These are phyloP conservation scores for Amylostereum chailletii DNA, from an alignment of 1,284 basidiomycete species.

Conservation along the genomic window DNA sequence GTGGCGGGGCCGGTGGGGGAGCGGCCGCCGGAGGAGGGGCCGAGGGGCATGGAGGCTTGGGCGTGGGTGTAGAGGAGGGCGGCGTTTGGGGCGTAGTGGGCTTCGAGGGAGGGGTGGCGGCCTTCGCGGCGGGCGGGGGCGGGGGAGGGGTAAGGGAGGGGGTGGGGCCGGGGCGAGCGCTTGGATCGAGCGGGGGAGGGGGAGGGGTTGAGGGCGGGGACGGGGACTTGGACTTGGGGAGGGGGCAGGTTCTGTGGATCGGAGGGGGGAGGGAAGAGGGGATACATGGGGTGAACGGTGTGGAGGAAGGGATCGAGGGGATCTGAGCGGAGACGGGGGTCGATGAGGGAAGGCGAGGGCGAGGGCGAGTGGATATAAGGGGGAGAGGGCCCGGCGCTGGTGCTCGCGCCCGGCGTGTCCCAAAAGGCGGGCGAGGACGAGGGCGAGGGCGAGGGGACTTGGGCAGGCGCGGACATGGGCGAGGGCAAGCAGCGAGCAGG, in stretches of 20 bases:
- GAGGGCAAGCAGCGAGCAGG: constrained; percentile 2
- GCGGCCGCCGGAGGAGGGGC: constrained; percentile 11
- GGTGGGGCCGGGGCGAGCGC: constrained; percentile 11
- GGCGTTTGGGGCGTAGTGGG: constrained; percentile 32
- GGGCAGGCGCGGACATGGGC: constrained; percentile 10
- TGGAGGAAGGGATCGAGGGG: background rate
- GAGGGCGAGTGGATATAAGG: too few species aligned
- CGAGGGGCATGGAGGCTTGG: constrained; percentile 17
- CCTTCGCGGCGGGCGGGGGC: constrained; percentile 14
- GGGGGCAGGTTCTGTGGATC: background rate
- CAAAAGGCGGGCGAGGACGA: constrained; percentile 9
- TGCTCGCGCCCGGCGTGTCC: constrained; percentile 14
- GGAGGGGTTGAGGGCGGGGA: background rate
- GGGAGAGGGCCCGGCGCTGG: constrained; percentile 3
- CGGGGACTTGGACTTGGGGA: constrained; percentile 8
- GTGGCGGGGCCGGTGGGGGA: constrained; percentile 8
- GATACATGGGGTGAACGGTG: background rate
- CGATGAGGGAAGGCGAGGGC: background rate
- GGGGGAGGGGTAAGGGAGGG: constrained; percentile 14
- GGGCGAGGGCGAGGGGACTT: constrained; percentile 8
- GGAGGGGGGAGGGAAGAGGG: background rate
- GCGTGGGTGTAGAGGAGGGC: constrained; percentile 38
- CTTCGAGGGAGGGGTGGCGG: constrained; percentile 18
- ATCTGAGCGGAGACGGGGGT: background rate
- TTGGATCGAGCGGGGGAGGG: constrained; percentile 7